These are phyloP conservation scores for Phylloporus scabripes DNA, from an alignment of 768 basidiomycete species.

Conservation along the genomic window DNA sequence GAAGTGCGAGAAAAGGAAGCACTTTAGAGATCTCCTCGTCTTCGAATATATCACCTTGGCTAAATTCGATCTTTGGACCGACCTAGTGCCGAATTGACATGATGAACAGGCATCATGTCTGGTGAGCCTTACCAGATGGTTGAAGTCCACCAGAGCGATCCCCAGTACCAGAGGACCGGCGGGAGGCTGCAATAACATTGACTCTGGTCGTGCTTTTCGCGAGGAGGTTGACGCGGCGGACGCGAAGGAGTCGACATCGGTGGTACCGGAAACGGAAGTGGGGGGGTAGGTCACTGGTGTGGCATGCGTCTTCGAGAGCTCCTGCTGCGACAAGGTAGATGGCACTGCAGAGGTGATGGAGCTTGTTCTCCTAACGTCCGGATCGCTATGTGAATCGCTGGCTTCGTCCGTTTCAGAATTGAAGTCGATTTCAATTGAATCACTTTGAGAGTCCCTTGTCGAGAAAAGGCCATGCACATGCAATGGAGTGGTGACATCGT, in stretches of 20 bases:
- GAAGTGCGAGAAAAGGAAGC: slow-evolving; percentile 91
- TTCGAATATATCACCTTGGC: slow-evolving; percentile 69
- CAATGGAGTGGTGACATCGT: slow-evolving; percentile 24
- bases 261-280: slow-evolving; percentile 37
- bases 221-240: slow-evolving; percentile 54
- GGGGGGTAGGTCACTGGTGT: slow-evolving; percentile 57
- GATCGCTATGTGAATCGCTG: slow-evolving; percentile 42
- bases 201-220: slow-evolving; percentile 74
- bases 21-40: slow-evolving; percentile 83
- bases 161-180: slow-evolving; percentile 65
- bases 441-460: slow-evolving; percentile 40
- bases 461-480: slow-evolving; percentile 28
- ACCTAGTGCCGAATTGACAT: slow-evolving; percentile 45
- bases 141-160: slow-evolving; percentile 91
- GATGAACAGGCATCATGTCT: slow-evolving; percentile 6
- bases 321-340: slow-evolving; percentile 34
- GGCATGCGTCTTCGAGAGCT: slow-evolving; percentile 32
- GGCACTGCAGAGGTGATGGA: slow-evolving; percentile 49
- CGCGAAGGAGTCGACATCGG: slow-evolving; percentile 53
- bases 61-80: slow-evolving; percentile 88
- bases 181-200: slow-evolving; percentile 58
- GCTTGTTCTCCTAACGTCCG: slow-evolving; percentile 35
- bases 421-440: slow-evolving; percentile 50
- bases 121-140: slow-evolving; percentile 67
- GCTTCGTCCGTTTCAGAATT: slow-evolving; percentile 50